Evolutionary conservation across 768 basidiomycete genomes (phyloP), one percentile per base, ranked within the genome.

Genomic region (Leucogyrophana mollusca): DNA sequence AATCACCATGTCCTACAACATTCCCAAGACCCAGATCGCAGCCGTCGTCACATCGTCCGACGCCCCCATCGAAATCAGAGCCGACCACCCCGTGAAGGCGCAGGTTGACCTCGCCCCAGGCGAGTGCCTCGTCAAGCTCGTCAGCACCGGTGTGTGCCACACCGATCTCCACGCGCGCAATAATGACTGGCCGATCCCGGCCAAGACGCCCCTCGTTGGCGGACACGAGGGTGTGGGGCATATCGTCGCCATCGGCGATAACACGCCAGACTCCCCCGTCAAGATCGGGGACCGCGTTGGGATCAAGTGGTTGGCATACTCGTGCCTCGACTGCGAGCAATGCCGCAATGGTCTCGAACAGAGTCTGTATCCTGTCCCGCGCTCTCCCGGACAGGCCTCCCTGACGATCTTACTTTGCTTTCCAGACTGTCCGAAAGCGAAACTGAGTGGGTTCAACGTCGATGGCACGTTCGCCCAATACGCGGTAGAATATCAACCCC

Each of bases 151-250:
- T 46, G 88, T 91, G n/a, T 92, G 90, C 67, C 89, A 91, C 59
- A 88, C 86, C 3, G 90, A 92, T 57, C 74, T 90, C 11, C 90
- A 92, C 56, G 84, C 84, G 21, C 79, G 78, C 30, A 65, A 77
- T 32, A 80, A 78, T 35, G 92, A 94, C 60, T 94, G 93, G 93
- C 92, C 92, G 0, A 47, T 88, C 9, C 64, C 74, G n/a, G 72
- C 80, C 25, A 78, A 72, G 43, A 72, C 72, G 1, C 86, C 85
- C 0, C 78, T 90, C 39, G 78, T 91, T 46, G 88, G 88, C 13
- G 89, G 92, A 0, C 91, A 93, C 59, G 86, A 92, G 67, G 91
- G 90, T 52, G 88, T 90, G 10, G 90, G 92, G 14, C 69, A 74
- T 34, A 68, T 95, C 45, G 85, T 93, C 34, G 91, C 90, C 20